A percentile compares a stretch with the other conserved stretches of the same genome.
phyloP scores from a whole-genome alignment of 805 yeast species.

The Candida coquimbonensis region DNA sequence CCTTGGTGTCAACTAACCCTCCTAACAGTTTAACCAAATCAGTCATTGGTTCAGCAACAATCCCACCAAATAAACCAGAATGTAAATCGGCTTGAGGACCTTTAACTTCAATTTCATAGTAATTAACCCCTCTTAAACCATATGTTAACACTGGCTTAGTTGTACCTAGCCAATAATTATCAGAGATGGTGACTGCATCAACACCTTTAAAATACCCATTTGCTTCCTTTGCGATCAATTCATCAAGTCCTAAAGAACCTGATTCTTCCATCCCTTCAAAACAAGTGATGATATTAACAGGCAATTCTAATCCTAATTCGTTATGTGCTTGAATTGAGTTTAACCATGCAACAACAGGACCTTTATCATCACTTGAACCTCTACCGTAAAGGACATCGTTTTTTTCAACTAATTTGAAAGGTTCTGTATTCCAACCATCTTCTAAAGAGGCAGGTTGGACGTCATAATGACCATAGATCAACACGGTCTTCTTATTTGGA shows the following conservation, averaged over 20 bases:
- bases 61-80: conserved; percentile 96
- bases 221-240: conserved; percentile 74
- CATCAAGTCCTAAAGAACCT: conserved; percentile 90
- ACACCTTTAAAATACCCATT: conserved; percentile 74
- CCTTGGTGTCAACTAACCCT: conserved; percentile 70
- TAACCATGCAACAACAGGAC: conserved; percentile 97
- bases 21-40: conserved; percentile 78
- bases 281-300: conserved; percentile 87
- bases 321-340: conserved; percentile 88
- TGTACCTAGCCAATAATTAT: conserved; percentile 98
- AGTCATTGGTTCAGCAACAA: conserved; percentile 94
- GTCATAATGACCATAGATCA: conserved; percentile 95
- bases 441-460: conserved; percentile 92
- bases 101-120: conserved; percentile 71
- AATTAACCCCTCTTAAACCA: conserved; percentile 95
- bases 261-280: conserved; percentile 99
- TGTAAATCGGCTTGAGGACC: conserved; percentile 98
- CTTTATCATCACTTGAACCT: conserved; percentile 97
- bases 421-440: conserved; percentile 96
- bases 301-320: conserved; percentile 76
- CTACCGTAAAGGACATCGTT: conserved; percentile 77
- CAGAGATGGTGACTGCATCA: conserved; percentile 92
- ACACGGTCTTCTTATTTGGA: conserved; percentile 76
- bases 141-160: conserved; percentile 94
- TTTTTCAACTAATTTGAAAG: conserved; percentile 68